phyloP scores from a whole-genome alignment of 1,139 yeast species.

The Blastobotrys malaysiensis region DNA sequence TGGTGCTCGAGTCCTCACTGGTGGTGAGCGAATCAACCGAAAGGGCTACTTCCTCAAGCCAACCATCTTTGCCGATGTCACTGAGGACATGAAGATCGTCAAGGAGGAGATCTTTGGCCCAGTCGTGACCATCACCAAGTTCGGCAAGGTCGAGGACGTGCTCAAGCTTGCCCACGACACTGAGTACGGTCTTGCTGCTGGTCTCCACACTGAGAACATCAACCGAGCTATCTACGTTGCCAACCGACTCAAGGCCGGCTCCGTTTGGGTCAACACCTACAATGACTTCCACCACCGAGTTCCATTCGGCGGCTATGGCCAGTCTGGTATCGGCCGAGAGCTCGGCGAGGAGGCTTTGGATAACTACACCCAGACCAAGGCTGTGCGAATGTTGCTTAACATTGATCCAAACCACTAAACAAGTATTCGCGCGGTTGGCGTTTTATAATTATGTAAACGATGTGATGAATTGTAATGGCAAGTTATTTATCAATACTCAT shows the following conservation, averaged over 20 bases:
- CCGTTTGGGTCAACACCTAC: constrained; percentile 77
- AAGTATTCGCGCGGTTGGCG: not conserved
- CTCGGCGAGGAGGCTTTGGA: constrained; percentile 83
- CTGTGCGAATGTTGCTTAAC: constrained; percentile 42
- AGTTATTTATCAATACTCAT: not conserved
- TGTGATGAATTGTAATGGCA: not conserved
- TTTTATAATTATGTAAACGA: not conserved
- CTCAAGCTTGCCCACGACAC: constrained; percentile 65
- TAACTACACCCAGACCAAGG: constrained; percentile 74
- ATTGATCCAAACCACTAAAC: constrained; percentile 6
- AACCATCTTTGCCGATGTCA: constrained; percentile 71
- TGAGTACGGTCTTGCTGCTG: constrained; percentile 80
- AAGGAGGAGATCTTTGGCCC: constrained; percentile 88
- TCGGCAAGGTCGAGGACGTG: constrained; percentile 66
- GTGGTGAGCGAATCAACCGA: constrained; percentile 55
- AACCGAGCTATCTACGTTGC: constrained; percentile 60
- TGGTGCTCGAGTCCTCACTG: constrained; percentile 68
- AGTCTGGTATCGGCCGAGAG: constrained; percentile 88
- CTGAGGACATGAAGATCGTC: constrained; percentile 60
- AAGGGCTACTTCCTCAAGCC: constrained; percentile 79
- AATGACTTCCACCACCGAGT: constrained; percentile 75
- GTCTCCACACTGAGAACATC: constrained; percentile 64
- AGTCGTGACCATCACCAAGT: constrained; percentile 68
- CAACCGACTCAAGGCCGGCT: constrained; percentile 68
- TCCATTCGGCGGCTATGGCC: constrained; percentile 76